Percentiles rank a stretch among this genome's conserved stretches.
Conservation (phyloP, 2,329 filamentous ascomycete species). For the Calonectria crousiana region DNA sequence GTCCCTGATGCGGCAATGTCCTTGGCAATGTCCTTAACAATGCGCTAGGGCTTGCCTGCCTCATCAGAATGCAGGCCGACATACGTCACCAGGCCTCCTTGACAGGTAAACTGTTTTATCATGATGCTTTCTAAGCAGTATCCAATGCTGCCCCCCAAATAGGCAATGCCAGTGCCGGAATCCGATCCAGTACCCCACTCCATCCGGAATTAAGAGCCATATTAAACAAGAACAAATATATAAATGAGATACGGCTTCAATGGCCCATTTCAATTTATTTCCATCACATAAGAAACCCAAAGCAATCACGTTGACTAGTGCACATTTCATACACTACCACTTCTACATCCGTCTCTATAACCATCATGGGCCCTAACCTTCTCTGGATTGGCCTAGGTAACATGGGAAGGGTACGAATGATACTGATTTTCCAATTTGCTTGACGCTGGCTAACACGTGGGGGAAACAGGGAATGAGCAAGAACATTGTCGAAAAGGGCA, state of each 20-base stretch:
- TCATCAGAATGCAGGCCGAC: neutral
- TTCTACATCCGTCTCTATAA: neutral
- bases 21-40: neutral
- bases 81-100: neutral
- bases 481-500: slow-evolving; percentile 84
- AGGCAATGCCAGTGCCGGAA: slow-evolving; percentile 7
- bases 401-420: slow-evolving; percentile 78
- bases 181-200: slow-evolving; percentile 10
- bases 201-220: neutral
- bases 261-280: too few species aligned
- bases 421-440: neutral
- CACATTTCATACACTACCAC: neutral
- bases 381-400: slow-evolving; percentile 89
- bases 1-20: neutral
- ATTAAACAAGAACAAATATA: neutral
- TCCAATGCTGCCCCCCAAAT: neutral
- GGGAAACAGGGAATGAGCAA: slow-evolving; percentile 79
- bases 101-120: neutral
- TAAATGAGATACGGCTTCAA: neutral
- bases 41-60: neutral
- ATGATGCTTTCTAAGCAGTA: neutral
- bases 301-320: neutral
- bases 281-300: neutral
- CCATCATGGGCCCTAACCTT: slow-evolving; percentile 68
- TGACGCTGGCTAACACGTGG: neutral